Percentiles rank a stretch among this genome's conserved stretches.
Evolutionary conservation across 2,329 filamentous ascomycete genomes (phyloP).

Genomic region (Trichoderma koningii): DNA sequence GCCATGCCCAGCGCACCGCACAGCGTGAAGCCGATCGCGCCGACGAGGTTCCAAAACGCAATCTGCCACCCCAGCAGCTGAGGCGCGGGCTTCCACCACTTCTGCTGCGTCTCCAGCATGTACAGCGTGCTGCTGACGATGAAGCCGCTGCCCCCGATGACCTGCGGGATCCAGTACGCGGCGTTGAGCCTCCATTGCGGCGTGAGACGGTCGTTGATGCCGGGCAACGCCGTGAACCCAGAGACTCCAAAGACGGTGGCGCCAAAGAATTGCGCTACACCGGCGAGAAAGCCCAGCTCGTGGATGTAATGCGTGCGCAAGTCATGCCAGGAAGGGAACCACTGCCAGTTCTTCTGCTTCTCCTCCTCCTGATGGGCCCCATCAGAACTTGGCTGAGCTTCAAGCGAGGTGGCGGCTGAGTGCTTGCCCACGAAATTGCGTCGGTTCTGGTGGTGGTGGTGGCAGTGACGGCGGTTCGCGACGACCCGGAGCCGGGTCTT

Average conservation of each 20-base stretch:
- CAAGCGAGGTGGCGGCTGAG: not conserved
- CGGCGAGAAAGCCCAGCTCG: conserved; percentile 64
- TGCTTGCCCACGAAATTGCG: conserved; percentile 30
- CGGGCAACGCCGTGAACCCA: conserved; percentile 61
- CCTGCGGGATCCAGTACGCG: conserved; percentile 61
- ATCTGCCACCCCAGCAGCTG: conserved; percentile 66
- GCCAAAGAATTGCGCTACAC: conserved; percentile 55
- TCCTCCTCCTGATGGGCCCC: not conserved
- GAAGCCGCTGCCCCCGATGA: conserved; percentile 64
- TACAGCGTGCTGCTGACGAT: conserved; percentile 60
- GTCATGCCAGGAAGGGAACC: conserved; percentile 61
- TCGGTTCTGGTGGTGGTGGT: conserved; percentile 36
- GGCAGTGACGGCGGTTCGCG: conserved; percentile 30
- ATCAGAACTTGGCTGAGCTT: not conserved
- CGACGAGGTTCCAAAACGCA: conserved; percentile 65
- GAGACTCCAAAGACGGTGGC: conserved; percentile 66
- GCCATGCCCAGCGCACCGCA: conserved; percentile 55
- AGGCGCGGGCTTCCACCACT: conserved; percentile 62
- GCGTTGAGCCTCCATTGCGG: conserved; percentile 53
- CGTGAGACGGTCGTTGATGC: conserved; percentile 49
- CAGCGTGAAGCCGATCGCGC: conserved; percentile 63
- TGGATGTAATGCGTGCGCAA: conserved; percentile 61
- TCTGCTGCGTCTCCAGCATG: conserved; percentile 66
- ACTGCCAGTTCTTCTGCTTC: conserved; percentile 51
- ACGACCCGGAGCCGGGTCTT: conserved; percentile 18